A percentile compares a stretch with the other conserved stretches of the same genome.
phyloP scores from a whole-genome alignment of 129 eudicot genomes.

The Apium graveolens region DNA sequence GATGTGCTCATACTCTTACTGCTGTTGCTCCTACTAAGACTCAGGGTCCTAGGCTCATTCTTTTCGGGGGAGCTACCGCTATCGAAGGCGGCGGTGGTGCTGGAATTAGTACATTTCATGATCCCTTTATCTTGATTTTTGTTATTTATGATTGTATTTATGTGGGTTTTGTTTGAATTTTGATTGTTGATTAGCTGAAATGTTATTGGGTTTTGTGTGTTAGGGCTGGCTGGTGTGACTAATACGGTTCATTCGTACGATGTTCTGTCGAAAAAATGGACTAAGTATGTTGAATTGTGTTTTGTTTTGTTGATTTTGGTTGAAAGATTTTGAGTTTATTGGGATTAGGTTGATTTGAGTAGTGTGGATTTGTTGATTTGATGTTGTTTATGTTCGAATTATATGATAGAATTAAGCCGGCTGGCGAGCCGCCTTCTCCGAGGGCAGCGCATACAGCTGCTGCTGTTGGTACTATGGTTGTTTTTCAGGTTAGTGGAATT shows the following conservation, averaged over 20 bases:
- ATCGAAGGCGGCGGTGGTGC: slow-evolving; percentile 74
- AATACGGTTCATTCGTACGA: slow-evolving; percentile 87
- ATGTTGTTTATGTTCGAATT: slow-evolving; percentile 15
- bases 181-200: neutral
- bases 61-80: slow-evolving; percentile 95
- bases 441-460: slow-evolving; percentile 98
- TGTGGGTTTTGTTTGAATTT: neutral
- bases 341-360: neutral
- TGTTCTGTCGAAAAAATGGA: slow-evolving; percentile 87
- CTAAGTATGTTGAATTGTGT: slow-evolving; percentile 33
- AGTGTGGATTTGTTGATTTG: neutral
- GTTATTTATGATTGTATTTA: neutral
- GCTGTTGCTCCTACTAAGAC: slow-evolving; percentile 78
- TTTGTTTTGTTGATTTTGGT: neutral
- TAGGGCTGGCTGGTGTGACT: slow-evolving; percentile 97
- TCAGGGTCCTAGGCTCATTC: slow-evolving; percentile 80
- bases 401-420: slow-evolving; percentile 59
- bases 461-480: slow-evolving; percentile 98
- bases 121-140: neutral
- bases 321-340: neutral
- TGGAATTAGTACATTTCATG: slow-evolving; percentile 52
- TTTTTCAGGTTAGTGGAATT: slow-evolving; percentile 68
- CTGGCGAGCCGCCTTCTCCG: slow-evolving; percentile 95
- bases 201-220: slow-evolving; percentile 7
- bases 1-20: slow-evolving; percentile 86